A percentile compares a stretch with the other conserved stretches of the same genome.
These are phyloP conservation scores for Megacollybia marginata DNA, from an alignment of 768 basidiomycete genomes.

Conservation along the genomic window DNA sequence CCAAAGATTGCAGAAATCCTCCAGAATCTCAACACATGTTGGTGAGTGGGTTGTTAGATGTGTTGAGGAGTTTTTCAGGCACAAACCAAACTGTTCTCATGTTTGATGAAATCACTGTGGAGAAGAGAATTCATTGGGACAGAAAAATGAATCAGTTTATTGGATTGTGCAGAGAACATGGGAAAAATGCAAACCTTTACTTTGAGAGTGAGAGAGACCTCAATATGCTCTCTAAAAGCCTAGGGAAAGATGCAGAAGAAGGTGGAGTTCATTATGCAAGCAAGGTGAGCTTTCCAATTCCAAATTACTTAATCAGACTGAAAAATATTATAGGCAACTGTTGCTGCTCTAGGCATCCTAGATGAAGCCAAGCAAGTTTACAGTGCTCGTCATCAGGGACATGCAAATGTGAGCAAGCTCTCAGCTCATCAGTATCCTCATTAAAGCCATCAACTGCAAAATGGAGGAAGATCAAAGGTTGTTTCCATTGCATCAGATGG, in stretches of 20 bases:
- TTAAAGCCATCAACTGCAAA: conserved; percentile 9
- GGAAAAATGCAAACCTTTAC: too few species aligned
- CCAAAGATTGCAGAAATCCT: background rate
- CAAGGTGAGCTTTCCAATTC: background rate
- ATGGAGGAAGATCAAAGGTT: too few species aligned
- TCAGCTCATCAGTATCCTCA: conserved; percentile 5
- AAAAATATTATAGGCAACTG: conserved; percentile 17
- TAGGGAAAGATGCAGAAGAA: background rate
- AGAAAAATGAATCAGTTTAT: conserved; percentile 5
- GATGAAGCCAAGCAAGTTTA: conserved; percentile 16
- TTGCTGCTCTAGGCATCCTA: conserved; percentile 19
- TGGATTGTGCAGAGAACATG: conserved; percentile 8
- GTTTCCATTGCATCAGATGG: conserved; percentile 16
- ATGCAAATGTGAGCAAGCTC: conserved; percentile 20
- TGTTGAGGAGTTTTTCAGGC: background rate
- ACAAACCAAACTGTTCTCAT: conserved; percentile 5
- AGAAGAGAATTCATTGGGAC: conserved; percentile 10
- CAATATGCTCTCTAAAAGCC: background rate
- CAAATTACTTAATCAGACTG: background rate
- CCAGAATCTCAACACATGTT: background rate
- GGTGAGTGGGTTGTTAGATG: background rate
- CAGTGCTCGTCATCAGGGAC: conserved; percentile 18
- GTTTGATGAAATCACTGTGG: too few species aligned
- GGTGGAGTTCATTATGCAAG: background rate
- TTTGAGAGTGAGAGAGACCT: conserved; percentile 2